phyloP scores from a whole-genome alignment of 2,329 filamentous ascomycete species.

The Talaromyces sp. region DNA sequence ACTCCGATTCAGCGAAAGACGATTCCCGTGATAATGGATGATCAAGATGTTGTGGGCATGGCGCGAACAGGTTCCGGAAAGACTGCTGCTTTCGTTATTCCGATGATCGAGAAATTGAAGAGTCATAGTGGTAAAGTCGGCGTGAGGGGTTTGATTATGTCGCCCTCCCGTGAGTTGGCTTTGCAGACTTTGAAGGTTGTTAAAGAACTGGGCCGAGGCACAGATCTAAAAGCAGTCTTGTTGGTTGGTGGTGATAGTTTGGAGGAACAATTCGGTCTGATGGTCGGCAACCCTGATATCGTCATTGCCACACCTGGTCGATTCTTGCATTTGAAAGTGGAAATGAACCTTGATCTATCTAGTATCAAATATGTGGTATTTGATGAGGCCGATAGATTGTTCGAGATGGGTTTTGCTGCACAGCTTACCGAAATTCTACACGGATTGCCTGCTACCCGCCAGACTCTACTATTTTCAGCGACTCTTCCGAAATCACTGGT shows the following conservation, averaged over 20 bases:
- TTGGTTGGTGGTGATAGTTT: slow-evolving; percentile 93
- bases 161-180: slow-evolving; percentile 88
- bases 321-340: slow-evolving; percentile 93
- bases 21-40: slow-evolving; percentile 83
- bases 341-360: slow-evolving; percentile 89
- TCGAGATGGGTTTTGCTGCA: slow-evolving; percentile 97
- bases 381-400: slow-evolving; percentile 92
- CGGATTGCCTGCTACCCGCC: slow-evolving; percentile 75
- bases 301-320: slow-evolving; percentile 95
- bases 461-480: slow-evolving; percentile 92
- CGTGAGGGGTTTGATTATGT: slow-evolving; percentile 80
- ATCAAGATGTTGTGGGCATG: slow-evolving; percentile 98
- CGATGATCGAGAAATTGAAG: slow-evolving; percentile 93
- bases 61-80: slow-evolving; percentile 98
- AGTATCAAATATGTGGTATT: slow-evolving; percentile 94
- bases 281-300: slow-evolving; percentile 94
- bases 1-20: slow-evolving; percentile 97
- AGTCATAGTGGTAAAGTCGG: slow-evolving; percentile 84
- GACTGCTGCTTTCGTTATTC: slow-evolving; percentile 95
- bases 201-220: slow-evolving; percentile 86
- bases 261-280: slow-evolving; percentile 89
- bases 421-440: slow-evolving; percentile 92
- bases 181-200: slow-evolving; percentile 95
- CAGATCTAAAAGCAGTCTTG: slow-evolving; percentile 84
- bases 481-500: slow-evolving; percentile 91